Conservation (phyloP, 2,329 filamentous ascomycete genomes). For the Aspergillus sp. region DNA sequence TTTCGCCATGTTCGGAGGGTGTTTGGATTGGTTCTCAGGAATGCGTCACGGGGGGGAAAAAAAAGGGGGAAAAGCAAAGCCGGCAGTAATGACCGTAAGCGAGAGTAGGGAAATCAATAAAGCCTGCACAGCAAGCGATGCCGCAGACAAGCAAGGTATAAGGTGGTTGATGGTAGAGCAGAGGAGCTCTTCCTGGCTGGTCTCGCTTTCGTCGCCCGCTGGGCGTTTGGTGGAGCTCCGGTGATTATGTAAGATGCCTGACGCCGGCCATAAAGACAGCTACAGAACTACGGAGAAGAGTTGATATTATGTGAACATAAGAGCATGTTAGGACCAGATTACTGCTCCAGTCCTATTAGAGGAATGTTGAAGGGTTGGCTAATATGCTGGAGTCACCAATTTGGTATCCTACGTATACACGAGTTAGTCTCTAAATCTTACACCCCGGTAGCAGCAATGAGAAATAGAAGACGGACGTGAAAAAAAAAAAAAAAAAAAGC, state of each 20-base stretch:
- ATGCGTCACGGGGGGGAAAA: constrained; percentile 3
- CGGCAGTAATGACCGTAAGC: constrained; percentile 5
- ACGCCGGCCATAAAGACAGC: constrained; percentile 1
- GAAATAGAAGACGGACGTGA: no score
- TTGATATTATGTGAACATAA: no score
- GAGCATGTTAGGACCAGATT: no score
- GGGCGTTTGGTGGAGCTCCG: constrained; percentile 21
- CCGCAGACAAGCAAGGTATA: constrained; percentile 11
- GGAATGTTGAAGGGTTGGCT: no score
- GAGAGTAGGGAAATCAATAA: constrained; percentile 9
- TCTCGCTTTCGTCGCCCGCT: constrained; percentile 13
- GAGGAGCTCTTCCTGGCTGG: constrained; percentile 18
- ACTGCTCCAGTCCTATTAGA: no score
- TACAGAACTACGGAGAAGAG: not conserved
- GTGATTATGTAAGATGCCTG: constrained; percentile 17
- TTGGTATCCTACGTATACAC: no score
- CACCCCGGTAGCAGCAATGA: no score
- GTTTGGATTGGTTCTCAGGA: constrained; percentile 20
- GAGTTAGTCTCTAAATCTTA: no score
- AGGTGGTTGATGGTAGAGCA: constrained; percentile 22
- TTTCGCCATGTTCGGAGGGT: constrained; percentile 67
- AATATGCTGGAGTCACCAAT: no score
- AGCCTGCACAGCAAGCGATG: constrained; percentile 13
- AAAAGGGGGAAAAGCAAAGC: constrained; percentile 1
- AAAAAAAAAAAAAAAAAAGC: no score